A percentile compares a stretch with the other conserved stretches of the same genome.
These are phyloP conservation scores for Saccharomyces cerevisiae DNA, from an alignment of 805 yeast genomes.

Conservation along the genomic window DNA sequence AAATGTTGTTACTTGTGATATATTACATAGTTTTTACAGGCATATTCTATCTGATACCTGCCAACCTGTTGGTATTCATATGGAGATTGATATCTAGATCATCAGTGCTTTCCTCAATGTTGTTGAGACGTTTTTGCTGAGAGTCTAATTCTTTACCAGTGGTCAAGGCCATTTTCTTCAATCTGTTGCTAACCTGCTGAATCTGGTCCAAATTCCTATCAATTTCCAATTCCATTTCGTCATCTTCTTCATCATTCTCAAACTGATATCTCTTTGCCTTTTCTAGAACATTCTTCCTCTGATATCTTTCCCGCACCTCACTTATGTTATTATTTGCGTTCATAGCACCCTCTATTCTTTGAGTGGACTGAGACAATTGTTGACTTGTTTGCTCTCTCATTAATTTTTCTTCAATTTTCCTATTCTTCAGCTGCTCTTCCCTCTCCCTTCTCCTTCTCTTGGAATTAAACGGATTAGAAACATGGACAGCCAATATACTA, in stretches of 20 bases:
- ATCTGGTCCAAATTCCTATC: slow-evolving; percentile 78
- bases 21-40: neutral
- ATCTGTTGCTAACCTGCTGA: slow-evolving; percentile 54
- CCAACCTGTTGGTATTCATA: slow-evolving; percentile 61
- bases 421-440: slow-evolving; percentile 59
- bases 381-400: slow-evolving; percentile 53
- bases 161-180: slow-evolving; percentile 63
- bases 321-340: slow-evolving; percentile 34
- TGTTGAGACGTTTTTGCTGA: slow-evolving; percentile 66
- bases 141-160: slow-evolving; percentile 70
- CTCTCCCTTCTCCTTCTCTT: slow-evolving; percentile 64
- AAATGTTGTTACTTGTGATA: too few species aligned
- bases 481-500: slow-evolving; percentile 70
- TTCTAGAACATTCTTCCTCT: slow-evolving; percentile 31
- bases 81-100: slow-evolving; percentile 76
- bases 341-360: slow-evolving; percentile 57
- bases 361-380: slow-evolving; percentile 55
- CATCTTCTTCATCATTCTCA: slow-evolving; percentile 89
- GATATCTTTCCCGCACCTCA: slow-evolving; percentile 29
- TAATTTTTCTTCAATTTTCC: slow-evolving; percentile 53
- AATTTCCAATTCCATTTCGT: slow-evolving; percentile 81
- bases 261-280: slow-evolving; percentile 68
- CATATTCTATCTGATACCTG: slow-evolving; percentile 37
- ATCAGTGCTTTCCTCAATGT: slow-evolving; percentile 79
- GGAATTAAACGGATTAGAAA: slow-evolving; percentile 82